phyloP scores from a whole-genome alignment of 345 rosid genomes.

The Pistacia vera region DNA sequence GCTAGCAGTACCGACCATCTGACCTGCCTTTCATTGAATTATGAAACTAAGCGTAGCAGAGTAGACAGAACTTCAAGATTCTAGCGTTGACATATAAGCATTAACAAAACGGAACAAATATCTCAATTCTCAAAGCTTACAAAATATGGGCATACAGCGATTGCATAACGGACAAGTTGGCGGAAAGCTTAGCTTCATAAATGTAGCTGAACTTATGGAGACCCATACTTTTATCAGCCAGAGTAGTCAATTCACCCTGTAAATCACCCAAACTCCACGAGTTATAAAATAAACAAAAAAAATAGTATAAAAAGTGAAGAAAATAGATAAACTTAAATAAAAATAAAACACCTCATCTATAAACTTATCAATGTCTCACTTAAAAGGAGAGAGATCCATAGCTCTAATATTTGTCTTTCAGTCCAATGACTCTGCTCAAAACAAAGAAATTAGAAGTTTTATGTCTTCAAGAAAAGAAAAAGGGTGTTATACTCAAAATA shows the following conservation, averaged over 20 bases:
- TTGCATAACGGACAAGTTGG: no score
- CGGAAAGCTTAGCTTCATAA: no score
- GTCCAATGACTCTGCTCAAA: neutral
- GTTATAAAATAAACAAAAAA: neutral
- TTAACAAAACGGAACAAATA: no score
- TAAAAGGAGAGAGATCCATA: conserved; percentile 51
- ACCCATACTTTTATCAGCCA: conserved; percentile 60
- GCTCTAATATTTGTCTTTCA: neutral
- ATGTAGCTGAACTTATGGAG: conserved; percentile 51
- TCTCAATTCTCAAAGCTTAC: no score
- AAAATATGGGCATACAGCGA: no score
- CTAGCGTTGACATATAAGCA: no score
- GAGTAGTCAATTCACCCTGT: conserved; percentile 44
- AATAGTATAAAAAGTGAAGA: neutral
- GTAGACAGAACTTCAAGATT: no score
- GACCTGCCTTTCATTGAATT: no score
- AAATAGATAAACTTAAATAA: neutral
- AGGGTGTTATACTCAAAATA: no score
- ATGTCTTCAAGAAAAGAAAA: neutral
- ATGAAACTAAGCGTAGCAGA: no score
- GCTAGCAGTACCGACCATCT: conserved; percentile 40
- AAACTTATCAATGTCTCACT: no score
- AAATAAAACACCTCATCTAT: conserved; percentile 38
- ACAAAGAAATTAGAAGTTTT: neutral
- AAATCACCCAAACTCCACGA: conserved; percentile 1